phyloP scores from a whole-genome alignment of 2,329 filamentous ascomycete genomes.

The Cladosporium sp. region DNA sequence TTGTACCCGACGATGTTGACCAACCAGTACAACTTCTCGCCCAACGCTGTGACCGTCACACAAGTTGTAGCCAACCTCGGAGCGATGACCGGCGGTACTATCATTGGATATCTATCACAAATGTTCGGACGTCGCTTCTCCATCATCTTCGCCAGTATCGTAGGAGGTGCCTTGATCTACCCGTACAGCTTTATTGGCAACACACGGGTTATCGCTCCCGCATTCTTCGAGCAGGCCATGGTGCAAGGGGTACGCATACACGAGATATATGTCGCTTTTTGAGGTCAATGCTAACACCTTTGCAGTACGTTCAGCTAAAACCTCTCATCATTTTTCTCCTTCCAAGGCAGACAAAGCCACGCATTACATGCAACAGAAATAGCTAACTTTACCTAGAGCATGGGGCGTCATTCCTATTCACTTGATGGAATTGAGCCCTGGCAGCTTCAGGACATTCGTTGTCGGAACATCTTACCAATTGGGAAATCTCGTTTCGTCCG shows the following conservation, averaged over 20 bases:
- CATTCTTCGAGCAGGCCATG: constrained; percentile 68
- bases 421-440: constrained; percentile 71
- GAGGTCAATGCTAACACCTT: constrained; percentile 20
- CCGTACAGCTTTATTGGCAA: constrained; percentile 70
- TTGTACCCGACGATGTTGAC: constrained; percentile 57
- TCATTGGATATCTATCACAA: constrained; percentile 43
- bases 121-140: constrained; percentile 45
- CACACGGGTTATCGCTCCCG: constrained; percentile 66
- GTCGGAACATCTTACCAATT: constrained; percentile 73
- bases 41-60: constrained; percentile 45
- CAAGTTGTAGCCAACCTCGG: constrained; percentile 49
- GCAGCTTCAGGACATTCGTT: constrained; percentile 68
- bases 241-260: constrained; percentile 32
- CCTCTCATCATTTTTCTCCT: not conserved
- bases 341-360: not conserved
- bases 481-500: constrained; percentile 62
- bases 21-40: constrained; percentile 55
- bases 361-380: not conserved
- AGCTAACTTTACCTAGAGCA: constrained; percentile 13
- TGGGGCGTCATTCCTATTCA: constrained; percentile 55
- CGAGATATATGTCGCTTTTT: constrained; percentile 23
- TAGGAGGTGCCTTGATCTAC: constrained; percentile 75
- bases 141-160: constrained; percentile 47
- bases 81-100: constrained; percentile 45
- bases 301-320: not conserved